These are phyloP conservation scores for Entomortierella lignicola DNA, from an alignment of 192 early-diverging fungal genomes.

Conservation along the genomic window DNA sequence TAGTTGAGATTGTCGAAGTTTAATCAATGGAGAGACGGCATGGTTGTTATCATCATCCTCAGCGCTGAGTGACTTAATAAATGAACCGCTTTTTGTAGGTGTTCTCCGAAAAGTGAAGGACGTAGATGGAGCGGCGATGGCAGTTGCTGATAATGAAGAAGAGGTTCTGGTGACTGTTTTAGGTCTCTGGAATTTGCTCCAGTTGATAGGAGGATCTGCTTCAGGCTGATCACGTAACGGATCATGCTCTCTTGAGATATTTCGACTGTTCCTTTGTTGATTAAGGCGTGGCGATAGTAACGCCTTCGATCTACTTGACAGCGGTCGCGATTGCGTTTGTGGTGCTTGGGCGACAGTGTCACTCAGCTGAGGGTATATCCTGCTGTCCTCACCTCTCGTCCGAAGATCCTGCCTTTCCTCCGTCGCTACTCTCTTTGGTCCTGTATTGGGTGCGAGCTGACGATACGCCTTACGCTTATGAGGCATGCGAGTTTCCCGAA, in stretches of 20 bases:
- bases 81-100: background rate
- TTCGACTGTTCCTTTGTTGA: background rate
- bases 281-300: background rate
- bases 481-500: background rate
- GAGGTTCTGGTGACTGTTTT: background rate
- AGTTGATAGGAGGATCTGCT: constrained; percentile 19
- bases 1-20: constrained; percentile 43
- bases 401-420: background rate
- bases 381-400: background rate
- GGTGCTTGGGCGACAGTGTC: background rate
- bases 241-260: background rate
- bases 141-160: background rate
- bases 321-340: background rate
- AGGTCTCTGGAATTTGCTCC: constrained; percentile 29
- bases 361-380: constrained; percentile 6
- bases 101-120: constrained; percentile 4
- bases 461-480: constrained; percentile 31
- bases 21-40: constrained; percentile 24
- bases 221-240: constrained; percentile 20
- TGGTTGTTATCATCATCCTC: background rate
- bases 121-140: background rate
- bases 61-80: background rate
- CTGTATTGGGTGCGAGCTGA: constrained; percentile 24
- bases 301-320: background rate
- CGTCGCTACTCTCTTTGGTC: constrained; percentile 14